A percentile compares a stretch with the other conserved stretches of the same genome.
Evolutionary conservation across 2,329 filamentous ascomycete genomes (phyloP).

Genomic region (Curvularia lunata): DNA sequence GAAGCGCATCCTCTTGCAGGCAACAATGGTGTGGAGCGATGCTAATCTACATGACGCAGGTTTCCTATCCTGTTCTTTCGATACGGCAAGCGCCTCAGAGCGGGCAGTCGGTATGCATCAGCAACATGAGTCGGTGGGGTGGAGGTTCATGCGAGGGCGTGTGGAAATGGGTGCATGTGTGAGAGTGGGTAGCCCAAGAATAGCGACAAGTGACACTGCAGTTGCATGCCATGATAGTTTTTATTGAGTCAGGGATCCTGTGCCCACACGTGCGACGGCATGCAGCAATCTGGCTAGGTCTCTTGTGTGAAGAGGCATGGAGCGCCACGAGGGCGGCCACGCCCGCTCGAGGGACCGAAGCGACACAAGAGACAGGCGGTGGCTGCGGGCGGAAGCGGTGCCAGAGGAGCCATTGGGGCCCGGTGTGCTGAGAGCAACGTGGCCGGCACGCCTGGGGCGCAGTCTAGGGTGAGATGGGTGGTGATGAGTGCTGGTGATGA

Average conservation of each 20-base stretch:
- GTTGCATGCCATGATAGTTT: conserved; percentile 40
- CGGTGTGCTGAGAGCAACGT: conserved; percentile 36
- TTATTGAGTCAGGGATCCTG: conserved; percentile 43
- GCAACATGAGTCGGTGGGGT: conserved; percentile 28
- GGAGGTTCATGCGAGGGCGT: conserved; percentile 9
- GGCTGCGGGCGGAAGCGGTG: conserved; percentile 35
- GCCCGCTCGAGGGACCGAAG: conserved; percentile 38
- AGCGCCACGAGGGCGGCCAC: conserved; percentile 48
- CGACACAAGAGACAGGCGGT: conserved; percentile 29
- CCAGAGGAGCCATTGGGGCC: conserved; percentile 21
- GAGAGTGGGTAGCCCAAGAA: conserved; percentile 32
- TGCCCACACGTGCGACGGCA: conserved; percentile 44
- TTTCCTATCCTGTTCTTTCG: conserved; percentile 57
- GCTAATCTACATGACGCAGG: conserved; percentile 45
- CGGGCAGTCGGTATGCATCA: conserved; percentile 56
- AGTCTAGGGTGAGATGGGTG: conserved; percentile 20
- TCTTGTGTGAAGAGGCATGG: conserved; percentile 35
- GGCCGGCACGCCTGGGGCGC: conserved; percentile 30
- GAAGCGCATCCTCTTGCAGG: conserved; percentile 18
- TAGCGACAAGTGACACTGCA: conserved; percentile 46
- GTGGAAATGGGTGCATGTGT: conserved; percentile 19
- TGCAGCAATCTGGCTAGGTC: conserved; percentile 42
- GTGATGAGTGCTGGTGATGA: conserved; percentile 25
- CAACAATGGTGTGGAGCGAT: conserved; percentile 32
- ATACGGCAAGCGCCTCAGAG: conserved; percentile 57